Evolutionary conservation across 208 protist genomes (phyloP).

Genomic region (Acanthamoeba castellanii): DNA sequence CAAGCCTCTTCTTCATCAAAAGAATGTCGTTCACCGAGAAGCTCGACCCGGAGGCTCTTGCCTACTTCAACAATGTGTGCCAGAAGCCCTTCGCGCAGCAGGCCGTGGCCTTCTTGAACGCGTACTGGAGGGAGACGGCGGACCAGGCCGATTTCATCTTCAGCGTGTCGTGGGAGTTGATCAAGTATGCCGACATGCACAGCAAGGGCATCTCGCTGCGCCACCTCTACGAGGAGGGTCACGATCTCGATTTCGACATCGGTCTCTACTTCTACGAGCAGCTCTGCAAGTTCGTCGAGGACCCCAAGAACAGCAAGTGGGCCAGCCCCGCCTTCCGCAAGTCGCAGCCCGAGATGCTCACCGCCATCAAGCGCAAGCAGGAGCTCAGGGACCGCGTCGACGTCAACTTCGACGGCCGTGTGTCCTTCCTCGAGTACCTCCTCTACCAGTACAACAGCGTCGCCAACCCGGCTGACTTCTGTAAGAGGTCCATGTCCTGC

Average conservation of each 20-base stretch:
- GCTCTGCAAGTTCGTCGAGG: constrained; percentile 84
- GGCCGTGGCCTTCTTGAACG: constrained; percentile 85
- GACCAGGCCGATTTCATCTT: constrained; percentile 85
- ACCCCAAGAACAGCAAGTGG: constrained; percentile 81
- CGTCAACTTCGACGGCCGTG: constrained; percentile 86
- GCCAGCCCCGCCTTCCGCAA: background rate
- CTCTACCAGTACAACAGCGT: constrained; percentile 85
- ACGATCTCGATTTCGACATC: constrained; percentile 85
- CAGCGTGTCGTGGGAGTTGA: constrained; percentile 76
- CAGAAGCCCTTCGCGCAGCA: constrained; percentile 82
- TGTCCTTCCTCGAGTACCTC: constrained; percentile 84
- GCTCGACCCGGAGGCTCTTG: constrained; percentile 78
- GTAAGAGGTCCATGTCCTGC: constrained; percentile 78
- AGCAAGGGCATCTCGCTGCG: constrained; percentile 80
- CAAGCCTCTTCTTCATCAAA: too few relatives aligned
- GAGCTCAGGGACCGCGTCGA: constrained; percentile 85
- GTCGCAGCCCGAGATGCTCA: constrained; percentile 84
- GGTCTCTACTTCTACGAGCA: constrained; percentile 85
- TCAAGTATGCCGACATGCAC: constrained; percentile 87
- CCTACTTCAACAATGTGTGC: constrained; percentile 79
- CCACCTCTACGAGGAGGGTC: constrained; percentile 85
- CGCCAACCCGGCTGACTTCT: constrained; percentile 87
- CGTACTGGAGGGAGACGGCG: constrained; percentile 84
- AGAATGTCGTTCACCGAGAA: constrained; percentile 81
- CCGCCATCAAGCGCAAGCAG: constrained; percentile 85